phyloP scores from a whole-genome alignment of 129 eudicot genomes.

The Glebionis coronaria region DNA sequence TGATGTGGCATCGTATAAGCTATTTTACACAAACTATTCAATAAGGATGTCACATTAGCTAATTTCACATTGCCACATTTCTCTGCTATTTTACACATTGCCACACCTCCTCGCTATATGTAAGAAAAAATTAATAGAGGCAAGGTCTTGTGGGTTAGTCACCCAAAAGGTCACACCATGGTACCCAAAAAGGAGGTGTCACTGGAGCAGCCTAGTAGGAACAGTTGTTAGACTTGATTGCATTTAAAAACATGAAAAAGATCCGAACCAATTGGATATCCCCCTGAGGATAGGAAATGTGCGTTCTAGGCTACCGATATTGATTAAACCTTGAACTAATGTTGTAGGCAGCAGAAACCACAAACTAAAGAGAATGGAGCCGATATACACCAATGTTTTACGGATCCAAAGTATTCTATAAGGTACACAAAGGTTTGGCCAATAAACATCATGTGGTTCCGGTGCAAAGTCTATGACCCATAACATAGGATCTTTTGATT shows the following conservation, averaged over 20 bases:
- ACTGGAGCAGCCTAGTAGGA: too few relatives aligned
- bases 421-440: conserved; percentile 80
- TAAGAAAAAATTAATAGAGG: too few relatives aligned
- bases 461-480: conserved; percentile 92
- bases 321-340: conserved; percentile 70
- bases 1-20: too few relatives aligned
- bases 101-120: too few relatives aligned
- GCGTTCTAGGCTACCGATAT: conserved; percentile 45
- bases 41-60: too few relatives aligned
- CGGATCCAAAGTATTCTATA: conserved; percentile 82
- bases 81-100: too few relatives aligned
- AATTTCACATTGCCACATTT: too few relatives aligned
- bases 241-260: neutral
- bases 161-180: too few relatives aligned
- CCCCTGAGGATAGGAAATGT: conserved; percentile 53
- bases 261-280: conserved; percentile 44
- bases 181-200: too few relatives aligned
- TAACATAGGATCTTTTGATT: conserved; percentile 75
- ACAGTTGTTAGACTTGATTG: neutral
- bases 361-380: conserved; percentile 51
- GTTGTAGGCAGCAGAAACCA: conserved; percentile 79
- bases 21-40: too few relatives aligned
- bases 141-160: too few relatives aligned
- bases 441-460: conserved; percentile 77
- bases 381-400: conserved; percentile 59